Evolutionary conservation across 2,329 filamentous ascomycete species (phyloP), one percentile per base, ranked within the genome.

Genomic region (Bipolaris gigantea): DNA sequence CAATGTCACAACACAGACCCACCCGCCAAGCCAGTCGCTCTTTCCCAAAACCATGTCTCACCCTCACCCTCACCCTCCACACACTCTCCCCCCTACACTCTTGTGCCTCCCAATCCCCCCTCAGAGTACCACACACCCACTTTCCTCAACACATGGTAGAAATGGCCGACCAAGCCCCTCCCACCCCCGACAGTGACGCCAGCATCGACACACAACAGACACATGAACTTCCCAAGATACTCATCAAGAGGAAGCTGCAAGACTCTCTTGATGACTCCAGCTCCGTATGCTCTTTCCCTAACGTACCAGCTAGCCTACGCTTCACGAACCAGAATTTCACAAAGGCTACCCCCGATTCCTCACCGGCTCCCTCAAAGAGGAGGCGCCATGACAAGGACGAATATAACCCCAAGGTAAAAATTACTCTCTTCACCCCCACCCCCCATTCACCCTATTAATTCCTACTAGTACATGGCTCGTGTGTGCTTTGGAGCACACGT

Each of bases 341-440:
- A 11, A 27, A 54, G 51, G 8, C 15, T 18, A 34, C 30, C 16
- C 8, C 9, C 10, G 5, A 30, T 6, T n/a, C 13, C n/a, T 39
- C n/a, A 23, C 6, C 11, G 41, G 7, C 16, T 33, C 41, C 7
- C 32, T 21, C 41, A 1, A 55, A 27, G 21, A 46, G 23, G 40
- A 45, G 16, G 6, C 21, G 47, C 10, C 9, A 10, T 7, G 27
- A 41, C 16, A 40, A 23, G n/a, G 35, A 42, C 16, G 10, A 25
- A 3, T 55, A 55, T 18, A 55, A 55, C 35, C 41, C 47, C 5
- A 55, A 55, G 36, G 50, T 48, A 53, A 2, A 10, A 4, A 4
- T 16, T 4, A 21, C 10, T 5, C 9, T 27, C 2, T 0, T 8
- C 11, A 23, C 30, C 18, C 9, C 4, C 10, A 16, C 15, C 2